Evolutionary conservation across 2,329 filamentous ascomycete species (phyloP), one percentile per base, ranked within the genome.

Genomic region (Chaetomium globosum): DNA sequence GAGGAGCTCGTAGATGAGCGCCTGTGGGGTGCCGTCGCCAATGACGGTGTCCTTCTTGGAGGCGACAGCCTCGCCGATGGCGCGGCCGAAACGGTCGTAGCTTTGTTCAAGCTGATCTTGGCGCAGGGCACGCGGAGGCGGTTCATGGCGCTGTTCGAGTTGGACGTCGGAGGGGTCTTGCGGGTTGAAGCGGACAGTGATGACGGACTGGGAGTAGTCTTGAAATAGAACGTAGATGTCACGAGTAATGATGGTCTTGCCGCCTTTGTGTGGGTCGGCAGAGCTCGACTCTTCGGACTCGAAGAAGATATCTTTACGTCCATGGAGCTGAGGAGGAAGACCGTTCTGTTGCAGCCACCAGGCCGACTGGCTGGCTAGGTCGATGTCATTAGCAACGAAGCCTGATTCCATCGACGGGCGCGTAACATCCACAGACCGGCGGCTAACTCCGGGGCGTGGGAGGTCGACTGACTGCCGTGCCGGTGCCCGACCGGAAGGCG

Each of bases 181-280:
- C 1, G 88, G 81, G 75, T 97, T 91, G 75, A 90, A 98, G 59
- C 84, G 88, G 21, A 89, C 90, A 0, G 89, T 92, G 73, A 99
- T 85, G 69, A 96, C 83, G 0, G 94, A 98, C 75, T 98, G 95
- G 21, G 93, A 97, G 77, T 99, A 99, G 78, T 99, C 95, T 73
- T 93, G 89, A 80, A 92, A 99, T 9, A 99, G 80, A n/a, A 98
- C 82, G 71, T 90, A 95, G 51, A 97, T 83, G 66, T 93, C 88
- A 70, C 93, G 93, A 7, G 89, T 91, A 23, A 96, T 81, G 1
- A 83, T 84, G 0, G 87, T 87, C 75, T 88, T 89, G 30, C 90
- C 88, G 31, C 89, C 89, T 16, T 88, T 64, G 19, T 66, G 70
- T 2, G 71, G 85, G 69, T 88, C 88, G 12, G 85, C 83, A 16